These are phyloP conservation scores for Pythium biforme DNA, from an alignment of 352 stramenopile genomes.

Conservation along the genomic window DNA sequence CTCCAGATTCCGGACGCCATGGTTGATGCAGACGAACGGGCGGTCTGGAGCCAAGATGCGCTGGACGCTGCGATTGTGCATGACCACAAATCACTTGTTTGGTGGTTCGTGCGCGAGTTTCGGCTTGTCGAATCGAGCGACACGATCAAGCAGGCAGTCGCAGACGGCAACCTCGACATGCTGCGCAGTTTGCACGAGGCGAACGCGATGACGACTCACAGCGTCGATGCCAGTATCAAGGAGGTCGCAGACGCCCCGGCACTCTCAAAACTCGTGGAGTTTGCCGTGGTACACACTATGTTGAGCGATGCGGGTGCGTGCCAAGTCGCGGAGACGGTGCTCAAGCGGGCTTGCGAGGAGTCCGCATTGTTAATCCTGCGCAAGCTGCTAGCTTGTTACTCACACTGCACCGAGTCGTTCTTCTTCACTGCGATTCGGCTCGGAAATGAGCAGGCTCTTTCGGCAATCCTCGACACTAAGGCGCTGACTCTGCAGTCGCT, in stretches of 20 bases:
- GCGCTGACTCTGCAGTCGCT: not conserved
- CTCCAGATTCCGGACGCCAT: not conserved
- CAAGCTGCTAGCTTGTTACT: not conserved
- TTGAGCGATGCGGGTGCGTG: not conserved
- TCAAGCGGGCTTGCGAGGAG: not conserved
- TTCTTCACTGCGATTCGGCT: not conserved
- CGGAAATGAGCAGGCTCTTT: not conserved
- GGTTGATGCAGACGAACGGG: not conserved
- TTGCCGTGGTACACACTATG: not conserved
- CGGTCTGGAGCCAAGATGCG: not conserved
- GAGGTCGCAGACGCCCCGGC: not conserved
- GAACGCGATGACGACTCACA: not conserved
- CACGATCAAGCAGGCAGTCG: not conserved
- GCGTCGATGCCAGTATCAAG: not conserved
- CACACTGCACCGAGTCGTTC: not conserved
- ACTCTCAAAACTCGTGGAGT: not conserved
- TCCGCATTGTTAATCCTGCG: not conserved
- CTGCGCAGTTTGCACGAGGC: not conserved
- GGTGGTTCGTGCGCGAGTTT: not conserved
- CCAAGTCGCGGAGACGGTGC: not conserved
- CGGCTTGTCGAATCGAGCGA: not conserved
- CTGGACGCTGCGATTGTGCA: slow-evolving; percentile 1
- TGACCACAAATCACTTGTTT: not conserved
- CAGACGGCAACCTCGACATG: slow-evolving; percentile 2
- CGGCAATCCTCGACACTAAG: not conserved